A percentile compares a stretch with the other conserved stretches of the same genome.
phyloP scores from a whole-genome alignment of 2,329 filamentous ascomycete genomes.

The Taxawa tesnikishii region DNA sequence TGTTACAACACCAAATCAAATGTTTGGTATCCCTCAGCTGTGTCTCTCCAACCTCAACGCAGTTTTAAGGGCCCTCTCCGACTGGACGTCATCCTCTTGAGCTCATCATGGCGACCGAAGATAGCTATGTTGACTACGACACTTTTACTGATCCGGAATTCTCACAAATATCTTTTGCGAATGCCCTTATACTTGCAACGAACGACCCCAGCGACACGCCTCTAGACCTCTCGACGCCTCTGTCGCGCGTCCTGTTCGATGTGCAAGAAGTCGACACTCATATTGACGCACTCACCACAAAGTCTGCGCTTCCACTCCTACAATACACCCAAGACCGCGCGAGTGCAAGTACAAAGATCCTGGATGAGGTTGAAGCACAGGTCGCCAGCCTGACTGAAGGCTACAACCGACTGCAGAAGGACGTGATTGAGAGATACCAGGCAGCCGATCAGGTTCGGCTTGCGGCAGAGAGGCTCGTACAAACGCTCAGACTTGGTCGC shows the following conservation, averaged over 20 bases:
- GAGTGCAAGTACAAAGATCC: conserved; percentile 57
- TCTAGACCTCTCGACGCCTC: conserved; percentile 83
- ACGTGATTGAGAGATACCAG: conserved; percentile 76
- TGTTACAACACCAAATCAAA: too few relatives aligned
- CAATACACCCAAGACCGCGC: conserved; percentile 65
- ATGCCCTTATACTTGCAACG: conserved; percentile 74
- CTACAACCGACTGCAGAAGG: conserved; percentile 73
- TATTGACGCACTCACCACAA: conserved; percentile 79
- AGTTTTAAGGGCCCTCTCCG: too few relatives aligned
- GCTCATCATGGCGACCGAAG: conserved; percentile 33
- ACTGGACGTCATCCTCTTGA: too few relatives aligned
- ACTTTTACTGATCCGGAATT: conserved; percentile 77
- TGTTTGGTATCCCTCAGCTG: too few relatives aligned
- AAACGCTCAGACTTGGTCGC: conserved; percentile 64
- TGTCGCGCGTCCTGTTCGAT: conserved; percentile 90
- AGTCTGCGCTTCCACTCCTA: conserved; percentile 69
- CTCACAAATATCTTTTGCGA: conserved; percentile 71
- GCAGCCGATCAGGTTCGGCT: conserved; percentile 71
- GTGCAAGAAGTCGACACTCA: conserved; percentile 94
- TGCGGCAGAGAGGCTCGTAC: conserved; percentile 67
- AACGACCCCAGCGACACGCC: conserved; percentile 86
- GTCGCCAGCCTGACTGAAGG: conserved; percentile 70
- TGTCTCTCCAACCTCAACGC: too few relatives aligned
- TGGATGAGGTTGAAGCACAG: conserved; percentile 68
- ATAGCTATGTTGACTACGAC: conserved; percentile 93